These are phyloP conservation scores for Serendipita vermifera DNA, from an alignment of 768 basidiomycete genomes.

Conservation along the genomic window DNA sequence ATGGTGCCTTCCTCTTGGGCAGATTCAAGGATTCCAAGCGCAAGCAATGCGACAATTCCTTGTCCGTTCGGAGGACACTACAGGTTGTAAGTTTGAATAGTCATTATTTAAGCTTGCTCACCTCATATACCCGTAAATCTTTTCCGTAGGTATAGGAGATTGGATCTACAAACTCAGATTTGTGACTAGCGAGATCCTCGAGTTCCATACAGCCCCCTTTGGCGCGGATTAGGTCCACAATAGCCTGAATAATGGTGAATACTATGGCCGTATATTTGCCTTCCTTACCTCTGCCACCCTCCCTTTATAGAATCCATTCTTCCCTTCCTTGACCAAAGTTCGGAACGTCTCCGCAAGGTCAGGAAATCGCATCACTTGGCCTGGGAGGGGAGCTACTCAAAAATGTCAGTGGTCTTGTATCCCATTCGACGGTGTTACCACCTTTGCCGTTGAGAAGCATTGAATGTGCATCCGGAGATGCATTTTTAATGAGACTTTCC, in stretches of 20 bases:
- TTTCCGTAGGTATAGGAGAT: slow-evolving; percentile 80
- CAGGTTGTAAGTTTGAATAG: slow-evolving; percentile 8
- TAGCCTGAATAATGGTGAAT: slow-evolving; percentile 37
- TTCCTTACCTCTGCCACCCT: slow-evolving; percentile 56
- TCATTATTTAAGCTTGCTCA: slow-evolving; percentile 22
- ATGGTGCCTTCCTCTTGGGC: slow-evolving; percentile 63
- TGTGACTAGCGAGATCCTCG: slow-evolving; percentile 79
- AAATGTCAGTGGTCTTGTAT: background rate
- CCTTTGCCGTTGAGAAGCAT: slow-evolving; percentile 69
- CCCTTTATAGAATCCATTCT: slow-evolving; percentile 90
- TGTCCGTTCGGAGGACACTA: slow-evolving; percentile 96
- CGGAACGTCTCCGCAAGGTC: slow-evolving; percentile 77
- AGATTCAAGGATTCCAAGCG: slow-evolving; percentile 82
- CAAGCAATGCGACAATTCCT: slow-evolving; percentile 87
- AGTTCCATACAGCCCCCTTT: slow-evolving; percentile 90
- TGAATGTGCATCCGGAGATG: slow-evolving; percentile 74
- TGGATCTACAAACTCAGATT: slow-evolving; percentile 70
- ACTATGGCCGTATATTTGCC: too few relatives aligned
- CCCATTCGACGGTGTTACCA: background rate
- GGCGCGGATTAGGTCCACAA: slow-evolving; percentile 72
- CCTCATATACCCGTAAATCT: slow-evolving; percentile 87
- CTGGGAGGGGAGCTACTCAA: slow-evolving; percentile 59
- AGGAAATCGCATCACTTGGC: slow-evolving; percentile 70
- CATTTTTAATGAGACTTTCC: slow-evolving; percentile 61
- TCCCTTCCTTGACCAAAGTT: slow-evolving; percentile 64